Evolutionary conservation across 306 rosid genomes (phyloP).

Genomic region (Sophora flavescens): DNA sequence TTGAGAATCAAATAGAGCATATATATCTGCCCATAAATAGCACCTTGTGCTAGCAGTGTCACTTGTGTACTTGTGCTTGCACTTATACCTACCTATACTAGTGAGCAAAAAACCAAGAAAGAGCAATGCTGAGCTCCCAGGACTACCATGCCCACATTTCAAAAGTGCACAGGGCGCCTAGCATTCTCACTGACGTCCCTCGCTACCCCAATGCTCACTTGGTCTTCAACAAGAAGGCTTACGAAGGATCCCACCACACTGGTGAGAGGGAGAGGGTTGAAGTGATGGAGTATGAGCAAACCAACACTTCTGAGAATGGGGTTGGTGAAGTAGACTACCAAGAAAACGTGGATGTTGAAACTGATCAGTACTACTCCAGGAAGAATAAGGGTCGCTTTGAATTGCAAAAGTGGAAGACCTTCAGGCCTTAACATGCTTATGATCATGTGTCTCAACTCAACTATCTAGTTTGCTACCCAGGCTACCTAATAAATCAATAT

Average conservation of each 20-base stretch:
- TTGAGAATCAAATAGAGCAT: conserved; percentile 5
- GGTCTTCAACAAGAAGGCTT: conserved; percentile 43
- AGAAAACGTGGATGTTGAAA: conserved; percentile 43
- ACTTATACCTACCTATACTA: neutral
- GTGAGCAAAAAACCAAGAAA: conserved; percentile 8
- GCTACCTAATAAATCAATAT: conserved; percentile 6
- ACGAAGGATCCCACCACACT: neutral
- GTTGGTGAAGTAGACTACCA: conserved; percentile 3
- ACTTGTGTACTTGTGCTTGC: conserved; percentile 10
- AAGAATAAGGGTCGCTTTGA: conserved; percentile 49
- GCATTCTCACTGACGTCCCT: conserved; percentile 56
- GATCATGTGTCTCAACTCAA: neutral
- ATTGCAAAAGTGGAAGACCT: conserved; percentile 55
- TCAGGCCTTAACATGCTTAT: conserved; percentile 19
- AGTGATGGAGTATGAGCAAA: conserved; percentile 39
- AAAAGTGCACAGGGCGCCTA: conserved; percentile 47
- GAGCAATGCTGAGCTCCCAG: conserved; percentile 28
- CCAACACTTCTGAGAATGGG: conserved; percentile 4
- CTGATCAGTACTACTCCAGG: conserved; percentile 11
- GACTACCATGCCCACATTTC: conserved; percentile 58
- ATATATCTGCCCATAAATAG: conserved; percentile 18
- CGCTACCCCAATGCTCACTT: conserved; percentile 46
- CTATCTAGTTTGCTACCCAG: conserved; percentile 9
- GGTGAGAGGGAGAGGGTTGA: conserved; percentile 45
- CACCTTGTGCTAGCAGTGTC: neutral